A percentile compares a stretch with the other conserved stretches of the same genome.
phyloP scores from a whole-genome alignment of 192 early-diverging fungal genomes.

The Endogone sp. region DNA sequence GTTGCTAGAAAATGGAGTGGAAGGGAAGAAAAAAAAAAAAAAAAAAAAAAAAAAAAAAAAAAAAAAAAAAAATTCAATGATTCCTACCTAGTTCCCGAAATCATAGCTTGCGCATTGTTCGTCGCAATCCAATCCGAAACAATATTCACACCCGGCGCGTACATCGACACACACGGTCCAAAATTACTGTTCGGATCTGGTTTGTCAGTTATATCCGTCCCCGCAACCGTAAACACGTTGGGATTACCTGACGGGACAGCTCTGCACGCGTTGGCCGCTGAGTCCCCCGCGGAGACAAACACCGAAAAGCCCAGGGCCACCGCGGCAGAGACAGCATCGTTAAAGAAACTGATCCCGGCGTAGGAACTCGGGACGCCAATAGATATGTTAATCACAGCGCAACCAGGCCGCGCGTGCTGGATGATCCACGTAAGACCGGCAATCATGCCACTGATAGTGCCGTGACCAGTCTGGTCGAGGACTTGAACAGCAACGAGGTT shows the following conservation, averaged over 20 bases:
- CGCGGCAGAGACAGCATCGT: slow-evolving; percentile 54
- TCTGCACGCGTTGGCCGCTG: slow-evolving; percentile 59
- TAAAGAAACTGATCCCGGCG: slow-evolving; percentile 49
- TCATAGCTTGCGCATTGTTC: slow-evolving; percentile 73
- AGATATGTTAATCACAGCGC: slow-evolving; percentile 71
- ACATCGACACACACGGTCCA: slow-evolving; percentile 92
- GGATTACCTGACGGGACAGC: slow-evolving; percentile 54
- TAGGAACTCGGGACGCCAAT: slow-evolving; percentile 48
- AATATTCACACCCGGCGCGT: slow-evolving; percentile 88
- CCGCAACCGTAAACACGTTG: slow-evolving; percentile 83
- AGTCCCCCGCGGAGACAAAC: slow-evolving; percentile 68
- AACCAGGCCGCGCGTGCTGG: slow-evolving; percentile 17
- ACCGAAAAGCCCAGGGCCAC: slow-evolving; percentile 63
- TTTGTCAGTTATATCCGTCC: slow-evolving; percentile 70
- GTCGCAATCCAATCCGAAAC: slow-evolving; percentile 75
- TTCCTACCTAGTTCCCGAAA: slow-evolving; percentile 78
- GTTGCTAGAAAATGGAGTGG: not conserved
- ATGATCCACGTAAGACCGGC: slow-evolving; percentile 40
- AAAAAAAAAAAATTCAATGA: not conserved
- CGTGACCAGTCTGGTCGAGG: slow-evolving; percentile 47
- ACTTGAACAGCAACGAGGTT: slow-evolving; percentile 70
- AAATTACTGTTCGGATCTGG: slow-evolving; percentile 79
- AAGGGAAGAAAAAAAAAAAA: not conserved
- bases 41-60: not conserved
- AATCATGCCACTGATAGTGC: slow-evolving; percentile 41